Evolutionary conservation across 805 yeast genomes (phyloP).

Genomic region (Blastobotrys muscicola): DNA sequence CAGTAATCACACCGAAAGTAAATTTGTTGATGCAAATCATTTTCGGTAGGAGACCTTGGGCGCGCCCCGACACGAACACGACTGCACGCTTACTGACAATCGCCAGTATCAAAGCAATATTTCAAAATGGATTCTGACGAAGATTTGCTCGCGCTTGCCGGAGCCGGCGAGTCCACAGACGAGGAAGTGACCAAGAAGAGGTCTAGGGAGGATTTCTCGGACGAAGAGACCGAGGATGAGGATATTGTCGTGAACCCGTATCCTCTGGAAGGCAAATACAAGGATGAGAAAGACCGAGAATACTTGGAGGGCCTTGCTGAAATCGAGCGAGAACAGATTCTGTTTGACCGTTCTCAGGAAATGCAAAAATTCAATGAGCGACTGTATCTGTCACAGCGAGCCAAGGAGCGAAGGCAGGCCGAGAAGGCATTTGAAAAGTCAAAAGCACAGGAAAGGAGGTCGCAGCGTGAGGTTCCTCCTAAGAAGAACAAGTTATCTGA

Average conservation of each 20-base stretch:
- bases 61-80: too few species aligned
- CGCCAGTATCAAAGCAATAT: too few species aligned
- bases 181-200: conserved; percentile 12
- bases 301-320: conserved; percentile 59
- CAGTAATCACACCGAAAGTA: too few species aligned
- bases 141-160: conserved; percentile 93
- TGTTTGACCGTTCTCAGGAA: conserved; percentile 88
- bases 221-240: conserved; percentile 27
- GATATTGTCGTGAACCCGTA: conserved; percentile 54
- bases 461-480: conserved; percentile 22
- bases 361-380: conserved; percentile 83
- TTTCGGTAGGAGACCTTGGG: too few species aligned
- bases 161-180: conserved; percentile 43
- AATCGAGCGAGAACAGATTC: conserved; percentile 80
- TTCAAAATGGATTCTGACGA: conserved; percentile 72
- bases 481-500: conserved; percentile 50
- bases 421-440: conserved; percentile 20
- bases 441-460: conserved; percentile 16
- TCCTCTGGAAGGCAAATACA: conserved; percentile 87
- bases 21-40: too few species aligned
- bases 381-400: conserved; percentile 73
- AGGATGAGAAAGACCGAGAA: conserved; percentile 67
- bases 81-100: too few species aligned
- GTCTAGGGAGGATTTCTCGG: conserved; percentile 8
- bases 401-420: conserved; percentile 32